Evolutionary conservation across 495 filamentous ascomycete species (phyloP), one percentile per base, ranked within the genome.

Genomic region (Penicillium pancosmium): DNA sequence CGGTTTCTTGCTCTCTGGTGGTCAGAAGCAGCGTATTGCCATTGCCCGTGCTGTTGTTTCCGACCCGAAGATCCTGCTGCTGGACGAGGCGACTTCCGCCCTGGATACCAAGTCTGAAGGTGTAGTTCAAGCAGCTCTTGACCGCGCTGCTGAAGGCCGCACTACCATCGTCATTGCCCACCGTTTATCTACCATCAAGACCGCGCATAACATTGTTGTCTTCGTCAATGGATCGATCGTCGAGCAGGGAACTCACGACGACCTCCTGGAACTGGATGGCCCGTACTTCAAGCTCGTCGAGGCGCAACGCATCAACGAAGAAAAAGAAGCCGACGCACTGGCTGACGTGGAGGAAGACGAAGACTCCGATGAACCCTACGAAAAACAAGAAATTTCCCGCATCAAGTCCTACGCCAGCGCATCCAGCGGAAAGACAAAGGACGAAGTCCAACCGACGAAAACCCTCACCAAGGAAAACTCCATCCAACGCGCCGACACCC

Each of bases 131-230:
- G 90, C 90, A 41, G 94, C 94, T 16, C 81, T 98, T 19, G 93
- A 97, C 64, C 87, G 82, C 48, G 94, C 92, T 38, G 84, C 92
- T 12, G 82, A 89, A 61, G 94, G 93, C n/a, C 85, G 94, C 25
- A 98, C 94, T 1, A 98, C 94, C 11, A 96, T 98, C 67, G 88
- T 93, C 10, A 98, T 98, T 67, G 95, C 94, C 25, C 94, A 98
- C 72, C 86, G 94, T 52, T 79, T 98, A 33, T 95, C 91, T 0
- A 98, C 94, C 33, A 96, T 98, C 77, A 93, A 89, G 73, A 84
- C 88, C 56, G 93, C 93, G 0, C 88, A 97, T 69, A 98, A 97
- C 68, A 98, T 98, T 58, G 91, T 97, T 16, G 92, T 97, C 63
- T 91, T 98, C 86, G 81, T 86, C 12, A 74, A 88, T 55, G 94